phyloP scores from a whole-genome alignment of 2,329 filamentous ascomycete genomes.

The Pyrenochaeta sp. region DNA sequence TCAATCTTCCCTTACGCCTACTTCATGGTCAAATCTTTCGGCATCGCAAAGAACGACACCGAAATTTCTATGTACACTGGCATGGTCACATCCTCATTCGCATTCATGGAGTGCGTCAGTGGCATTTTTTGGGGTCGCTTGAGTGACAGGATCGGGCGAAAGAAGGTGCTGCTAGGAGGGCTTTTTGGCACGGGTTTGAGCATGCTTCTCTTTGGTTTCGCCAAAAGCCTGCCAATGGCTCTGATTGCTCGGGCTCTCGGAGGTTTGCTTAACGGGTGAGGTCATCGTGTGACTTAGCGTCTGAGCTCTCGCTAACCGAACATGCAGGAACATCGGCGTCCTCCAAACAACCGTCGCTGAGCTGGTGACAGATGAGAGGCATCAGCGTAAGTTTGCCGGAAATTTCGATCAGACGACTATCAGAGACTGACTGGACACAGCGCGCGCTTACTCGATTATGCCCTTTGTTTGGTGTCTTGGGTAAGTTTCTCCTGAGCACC shows the following conservation, averaged over 20 bases:
- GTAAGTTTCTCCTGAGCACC: conserved; percentile 54
- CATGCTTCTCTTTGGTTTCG: conserved; percentile 91
- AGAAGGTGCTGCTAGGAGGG: conserved; percentile 90
- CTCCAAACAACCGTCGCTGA: conserved; percentile 95
- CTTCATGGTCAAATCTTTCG: conserved; percentile 94
- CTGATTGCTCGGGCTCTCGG: conserved; percentile 88
- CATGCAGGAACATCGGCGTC: conserved; percentile 84
- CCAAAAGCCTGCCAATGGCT: conserved; percentile 80
- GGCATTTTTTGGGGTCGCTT: conserved; percentile 92
- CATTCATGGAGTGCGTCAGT: conserved; percentile 92
- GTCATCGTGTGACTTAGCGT: conserved; percentile 38
- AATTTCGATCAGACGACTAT: conserved; percentile 11
- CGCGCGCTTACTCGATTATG: conserved; percentile 96
- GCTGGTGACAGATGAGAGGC: conserved; percentile 89
- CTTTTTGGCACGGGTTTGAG: conserved; percentile 90
- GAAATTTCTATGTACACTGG: conserved; percentile 92
- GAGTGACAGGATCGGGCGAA: conserved; percentile 90
- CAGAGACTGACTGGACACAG: conserved; percentile 55
- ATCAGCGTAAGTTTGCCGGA: conserved; percentile 73
- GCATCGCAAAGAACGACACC: conserved; percentile 78
- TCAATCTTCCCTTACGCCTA: conserved; percentile 99
- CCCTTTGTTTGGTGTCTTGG: conserved; percentile 98
- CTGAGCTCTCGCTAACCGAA: conserved; percentile 39
- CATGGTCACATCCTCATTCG: conserved; percentile 95
- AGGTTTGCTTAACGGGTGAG: conserved; percentile 89